Percentiles rank a stretch among this genome's conserved stretches.
Evolutionary conservation across 805 yeast genomes (phyloP).

Genomic region (Zygosaccharomyces lentus): DNA sequence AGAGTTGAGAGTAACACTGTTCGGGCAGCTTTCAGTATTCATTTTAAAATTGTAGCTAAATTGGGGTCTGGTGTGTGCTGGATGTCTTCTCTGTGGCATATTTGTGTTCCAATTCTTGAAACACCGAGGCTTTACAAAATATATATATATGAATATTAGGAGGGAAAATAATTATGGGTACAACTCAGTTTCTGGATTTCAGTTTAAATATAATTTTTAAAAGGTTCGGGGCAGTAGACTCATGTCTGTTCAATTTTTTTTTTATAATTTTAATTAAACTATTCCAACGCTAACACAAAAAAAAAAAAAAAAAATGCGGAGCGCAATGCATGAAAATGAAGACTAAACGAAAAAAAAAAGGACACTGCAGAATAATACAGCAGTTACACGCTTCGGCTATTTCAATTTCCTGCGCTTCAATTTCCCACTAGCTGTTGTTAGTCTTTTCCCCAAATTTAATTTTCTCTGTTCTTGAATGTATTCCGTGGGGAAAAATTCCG

Average conservation of each 20-base stretch:
- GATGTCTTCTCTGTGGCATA: conserved; percentile 12
- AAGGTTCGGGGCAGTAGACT: too few species aligned
- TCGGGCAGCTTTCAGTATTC: conserved; percentile 20
- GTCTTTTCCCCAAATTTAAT: conserved; percentile 53
- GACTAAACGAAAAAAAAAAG: neutral
- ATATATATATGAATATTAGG: neutral
- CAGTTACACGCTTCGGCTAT: neutral
- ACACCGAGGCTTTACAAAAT: neutral
- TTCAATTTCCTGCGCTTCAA: conserved; percentile 33
- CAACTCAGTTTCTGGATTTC: neutral
- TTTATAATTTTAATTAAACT: too few species aligned
- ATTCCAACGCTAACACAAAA: neutral
- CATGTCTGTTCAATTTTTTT: too few species aligned
- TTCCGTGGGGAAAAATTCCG: conserved; percentile 66
- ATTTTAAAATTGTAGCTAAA: conserved; percentile 3
- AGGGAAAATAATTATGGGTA: neutral
- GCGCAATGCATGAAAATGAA: neutral
- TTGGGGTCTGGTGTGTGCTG: conserved; percentile 6
- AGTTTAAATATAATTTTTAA: neutral
- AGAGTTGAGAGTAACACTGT: conserved; percentile 8
- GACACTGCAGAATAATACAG: neutral
- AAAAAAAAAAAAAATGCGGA: neutral
- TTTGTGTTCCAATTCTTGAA: neutral
- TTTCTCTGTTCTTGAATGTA: conserved; percentile 45
- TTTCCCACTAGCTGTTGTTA: conserved; percentile 53